These are phyloP conservation scores for Ustilago trichophora DNA, from an alignment of 1,284 basidiomycete genomes.

Conservation along the genomic window DNA sequence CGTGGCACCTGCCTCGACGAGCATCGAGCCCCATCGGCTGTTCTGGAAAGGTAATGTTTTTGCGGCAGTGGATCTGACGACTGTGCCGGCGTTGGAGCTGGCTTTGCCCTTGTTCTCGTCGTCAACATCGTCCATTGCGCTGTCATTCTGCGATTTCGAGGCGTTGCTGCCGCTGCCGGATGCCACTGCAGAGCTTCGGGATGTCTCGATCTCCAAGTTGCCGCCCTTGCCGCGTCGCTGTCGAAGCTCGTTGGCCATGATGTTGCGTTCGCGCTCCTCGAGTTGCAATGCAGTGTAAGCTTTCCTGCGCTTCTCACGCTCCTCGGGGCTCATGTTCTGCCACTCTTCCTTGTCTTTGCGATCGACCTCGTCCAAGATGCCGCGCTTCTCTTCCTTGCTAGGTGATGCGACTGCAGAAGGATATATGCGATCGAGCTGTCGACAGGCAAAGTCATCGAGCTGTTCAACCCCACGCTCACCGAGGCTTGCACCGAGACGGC, in stretches of 20 bases:
- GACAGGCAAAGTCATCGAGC: constrained; percentile 86
- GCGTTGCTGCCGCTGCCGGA: constrained; percentile 12
- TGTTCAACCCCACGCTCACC: constrained; percentile 73
- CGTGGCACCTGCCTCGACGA: constrained; percentile 80
- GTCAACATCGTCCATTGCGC: constrained; percentile 18
- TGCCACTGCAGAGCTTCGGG: constrained; percentile 6
- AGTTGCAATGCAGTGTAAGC: constrained; percentile 52
- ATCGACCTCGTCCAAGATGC: constrained; percentile 50
- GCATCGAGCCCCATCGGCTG: constrained; percentile 80
- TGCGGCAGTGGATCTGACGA: constrained; percentile 60
- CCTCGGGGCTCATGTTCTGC: constrained; percentile 52
- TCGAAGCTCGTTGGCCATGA: constrained; percentile 52
- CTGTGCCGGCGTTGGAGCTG: constrained; percentile 4
- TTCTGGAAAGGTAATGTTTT: constrained; percentile 61
- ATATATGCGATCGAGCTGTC: constrained; percentile 77
- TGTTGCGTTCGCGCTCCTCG: constrained; percentile 54
- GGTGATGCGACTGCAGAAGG: constrained; percentile 33
- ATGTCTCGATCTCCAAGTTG: constrained; percentile 28
- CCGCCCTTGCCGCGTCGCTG: constrained; percentile 41
- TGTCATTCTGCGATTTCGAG: constrained; percentile 6
- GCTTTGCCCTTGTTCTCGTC: constrained; percentile 17
- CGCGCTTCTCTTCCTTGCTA: constrained; percentile 52
- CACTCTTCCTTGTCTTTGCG: constrained; percentile 53
- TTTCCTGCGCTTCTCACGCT: constrained; percentile 49
- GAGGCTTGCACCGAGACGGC: constrained; percentile 71